These are phyloP conservation scores for Clavaria fumosa DNA, from an alignment of 768 basidiomycete species.

Conservation along the genomic window DNA sequence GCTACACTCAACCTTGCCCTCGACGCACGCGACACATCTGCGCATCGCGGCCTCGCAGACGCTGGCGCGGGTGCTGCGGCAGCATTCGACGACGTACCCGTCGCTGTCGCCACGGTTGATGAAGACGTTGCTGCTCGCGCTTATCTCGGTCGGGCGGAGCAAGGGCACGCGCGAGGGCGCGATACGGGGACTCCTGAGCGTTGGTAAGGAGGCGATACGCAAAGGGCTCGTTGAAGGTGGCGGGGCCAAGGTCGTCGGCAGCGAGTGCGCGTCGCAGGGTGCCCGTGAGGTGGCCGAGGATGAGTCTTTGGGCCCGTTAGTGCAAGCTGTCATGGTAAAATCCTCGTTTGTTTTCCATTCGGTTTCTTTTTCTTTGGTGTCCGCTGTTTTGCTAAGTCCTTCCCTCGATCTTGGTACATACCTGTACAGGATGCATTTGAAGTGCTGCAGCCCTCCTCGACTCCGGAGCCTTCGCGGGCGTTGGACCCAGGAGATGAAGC, in stretches of 20 bases:
- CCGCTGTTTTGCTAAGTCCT: too few species aligned
- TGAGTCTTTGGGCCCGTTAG: conserved; percentile 33
- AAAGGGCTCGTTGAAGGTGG: conserved; percentile 74
- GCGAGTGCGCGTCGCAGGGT: conserved; percentile 35
- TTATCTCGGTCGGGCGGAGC: conserved; percentile 56
- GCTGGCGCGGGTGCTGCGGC: conserved; percentile 63
- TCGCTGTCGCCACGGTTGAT: conserved; percentile 78
- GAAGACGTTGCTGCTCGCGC: conserved; percentile 82
- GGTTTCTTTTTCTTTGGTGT: too few species aligned
- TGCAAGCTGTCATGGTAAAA: conserved; percentile 48
- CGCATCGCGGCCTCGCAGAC: conserved; percentile 75
- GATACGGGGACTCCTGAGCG: conserved; percentile 69
- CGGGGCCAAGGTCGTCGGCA: conserved; percentile 60
- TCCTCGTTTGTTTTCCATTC: conserved; percentile 1
- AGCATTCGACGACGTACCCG: conserved; percentile 81
- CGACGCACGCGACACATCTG: conserved; percentile 50
- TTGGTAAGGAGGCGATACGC: conserved; percentile 72
- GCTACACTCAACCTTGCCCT: conserved; percentile 73
- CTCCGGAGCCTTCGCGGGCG: conserved; percentile 26
- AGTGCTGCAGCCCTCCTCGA: conserved; percentile 40
- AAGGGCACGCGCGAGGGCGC: conserved; percentile 82
- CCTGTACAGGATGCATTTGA: conserved; percentile 39
- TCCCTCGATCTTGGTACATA: too few species aligned
- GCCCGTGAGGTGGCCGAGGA: too few species aligned
- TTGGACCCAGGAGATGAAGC: conserved; percentile 32